Evolutionary conservation across 257 asterid genomes (phyloP).

Genomic region (Solanum piurae): DNA sequence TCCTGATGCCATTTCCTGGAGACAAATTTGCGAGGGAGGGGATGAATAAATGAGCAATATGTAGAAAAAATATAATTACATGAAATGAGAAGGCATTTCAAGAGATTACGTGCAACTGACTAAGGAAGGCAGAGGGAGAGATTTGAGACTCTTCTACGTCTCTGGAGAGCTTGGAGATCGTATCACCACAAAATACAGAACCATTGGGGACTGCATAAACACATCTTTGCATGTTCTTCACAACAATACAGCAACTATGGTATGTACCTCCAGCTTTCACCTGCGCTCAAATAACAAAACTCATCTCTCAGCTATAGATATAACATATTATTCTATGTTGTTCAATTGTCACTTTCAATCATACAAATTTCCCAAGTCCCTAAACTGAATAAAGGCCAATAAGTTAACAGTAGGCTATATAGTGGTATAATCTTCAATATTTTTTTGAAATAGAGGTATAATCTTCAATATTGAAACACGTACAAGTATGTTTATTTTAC

Average conservation of each 20-base stretch:
- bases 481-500: not conserved
- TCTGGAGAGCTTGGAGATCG: slow-evolving; percentile 42
- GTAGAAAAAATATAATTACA: slow-evolving; percentile 1
- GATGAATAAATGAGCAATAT: slow-evolving; percentile 7
- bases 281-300: slow-evolving; percentile 28
- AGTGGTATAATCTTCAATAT: not conserved
- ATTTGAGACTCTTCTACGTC: slow-evolving; percentile 44
- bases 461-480: not conserved
- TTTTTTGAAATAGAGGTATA: not conserved
- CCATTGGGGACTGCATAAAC: slow-evolving; percentile 74
- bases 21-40: not conserved
- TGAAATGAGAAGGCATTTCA: not conserved
- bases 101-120: slow-evolving; percentile 58
- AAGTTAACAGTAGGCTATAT: not conserved
- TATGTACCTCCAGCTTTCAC: slow-evolving; percentile 66
- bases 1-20: slow-evolving; percentile 72
- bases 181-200: slow-evolving; percentile 36
- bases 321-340: not conserved
- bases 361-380: not conserved
- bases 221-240: slow-evolving; percentile 78
- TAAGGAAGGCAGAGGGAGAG: slow-evolving; percentile 37
- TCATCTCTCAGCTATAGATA: slow-evolving; percentile 7
- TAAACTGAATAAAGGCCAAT: not conserved
- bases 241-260: slow-evolving; percentile 89
- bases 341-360: not conserved